Base-by-base conservation (phyloP, 139 green algal genomes). In the Pedinophyceae sp. region DNA sequence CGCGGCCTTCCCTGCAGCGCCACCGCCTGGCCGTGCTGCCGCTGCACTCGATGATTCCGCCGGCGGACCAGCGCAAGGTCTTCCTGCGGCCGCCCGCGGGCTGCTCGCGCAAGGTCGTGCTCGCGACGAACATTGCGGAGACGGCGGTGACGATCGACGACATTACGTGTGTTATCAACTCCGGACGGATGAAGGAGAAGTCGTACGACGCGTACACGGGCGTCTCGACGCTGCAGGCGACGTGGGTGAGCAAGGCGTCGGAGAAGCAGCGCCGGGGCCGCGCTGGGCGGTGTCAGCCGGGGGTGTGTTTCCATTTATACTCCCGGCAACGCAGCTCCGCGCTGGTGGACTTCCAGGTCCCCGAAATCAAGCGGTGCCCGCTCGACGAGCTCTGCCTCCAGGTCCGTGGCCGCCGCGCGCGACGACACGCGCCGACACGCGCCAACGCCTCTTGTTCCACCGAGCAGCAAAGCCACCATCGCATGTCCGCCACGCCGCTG, bases 91-190 rank as follows among this genome's bases (percentile, higher is more conserved):
- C 82, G 15, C 72, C 74, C 2, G 2, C 23, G 0, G 74, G 76
- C 18, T 60, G 79, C 24, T n/a, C n/a, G 10, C 72, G 79, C 56
- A 92, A 92, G 70, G 43, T 62, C 6, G n/a, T 38, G 22, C n/a
- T 53, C 22, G 48, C 80, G n/a, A 93, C 83, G 34, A 93, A 92
- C 62, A 86, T 93, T 26, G 83, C 76, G 2, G 80, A 89, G 62
- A 86, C 77, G 0, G 72, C 79, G 16, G 67, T 92, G 40, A 92
- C 82, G 1, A 92, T 92, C 48, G 82, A 92, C 41, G 83, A 93
- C 58, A 64, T 93, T 20, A 72, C 81, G n/a, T 83, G 64, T 29
- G 83, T 93, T 3, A 69, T 93, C 40, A 81, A 93, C 63, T 66
- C 30, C 24, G 82, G 83, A 4, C 60, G 77, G 27, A 23, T 77